Evolutionary conservation across 225 moss, liverwort and hornwort species (phyloP).

Genomic region (Rhytidiadelphus loreus): DNA sequence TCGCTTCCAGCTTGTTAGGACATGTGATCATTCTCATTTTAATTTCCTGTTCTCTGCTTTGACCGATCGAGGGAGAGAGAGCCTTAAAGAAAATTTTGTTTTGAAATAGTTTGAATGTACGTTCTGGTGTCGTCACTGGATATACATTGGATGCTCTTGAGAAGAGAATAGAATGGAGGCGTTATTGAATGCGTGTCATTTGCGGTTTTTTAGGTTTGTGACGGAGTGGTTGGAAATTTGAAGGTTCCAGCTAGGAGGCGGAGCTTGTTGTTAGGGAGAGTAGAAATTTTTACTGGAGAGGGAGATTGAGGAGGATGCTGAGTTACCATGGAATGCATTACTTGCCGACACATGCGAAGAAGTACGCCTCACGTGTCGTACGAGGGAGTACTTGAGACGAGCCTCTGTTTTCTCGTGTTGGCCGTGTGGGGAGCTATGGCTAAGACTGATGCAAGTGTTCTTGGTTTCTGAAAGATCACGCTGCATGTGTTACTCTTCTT

Average conservation of each 20-base stretch:
- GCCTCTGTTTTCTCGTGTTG: conserved; percentile 2
- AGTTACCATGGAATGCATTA: conserved; percentile 4
- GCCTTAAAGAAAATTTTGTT: background rate
- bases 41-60: background rate
- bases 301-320: background rate
- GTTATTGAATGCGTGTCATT: background rate
- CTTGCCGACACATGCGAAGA: conserved; percentile 11
- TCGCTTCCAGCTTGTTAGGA: background rate
- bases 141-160: background rate
- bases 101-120: background rate
- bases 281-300: background rate
- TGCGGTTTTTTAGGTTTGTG: background rate
- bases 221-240: background rate
- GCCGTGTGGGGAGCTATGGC: conserved; percentile 1
- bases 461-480: background rate
- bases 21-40: background rate
- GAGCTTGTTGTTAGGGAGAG: background rate
- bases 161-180: background rate
- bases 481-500: background rate
- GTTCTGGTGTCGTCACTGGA: background rate
- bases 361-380: conserved; percentile 10
- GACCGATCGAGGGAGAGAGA: background rate
- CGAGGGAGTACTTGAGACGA: conserved; percentile 2
- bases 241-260: background rate
- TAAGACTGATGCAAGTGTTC: background rate